A percentile compares a stretch with the other conserved stretches of the same genome.
These are phyloP conservation scores for Neoarthrinium moseri DNA, from an alignment of 2,329 filamentous ascomycete species.

Conservation along the genomic window DNA sequence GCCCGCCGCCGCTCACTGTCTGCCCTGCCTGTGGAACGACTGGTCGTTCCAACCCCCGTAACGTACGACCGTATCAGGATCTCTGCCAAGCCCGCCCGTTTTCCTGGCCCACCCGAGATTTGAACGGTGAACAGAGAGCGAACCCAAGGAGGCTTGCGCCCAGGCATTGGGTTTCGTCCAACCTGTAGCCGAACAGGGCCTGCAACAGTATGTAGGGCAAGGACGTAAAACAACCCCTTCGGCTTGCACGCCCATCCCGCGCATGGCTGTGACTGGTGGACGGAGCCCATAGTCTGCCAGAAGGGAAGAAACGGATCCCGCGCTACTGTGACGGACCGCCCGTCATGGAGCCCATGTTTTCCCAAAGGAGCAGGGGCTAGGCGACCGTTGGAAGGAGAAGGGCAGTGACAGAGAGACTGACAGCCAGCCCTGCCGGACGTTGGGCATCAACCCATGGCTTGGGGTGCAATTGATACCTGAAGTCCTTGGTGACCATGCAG, in stretches of 20 bases:
- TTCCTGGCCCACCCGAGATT: too few relatives aligned
- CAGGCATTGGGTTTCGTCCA: constrained; percentile 7
- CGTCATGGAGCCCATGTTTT: neutral
- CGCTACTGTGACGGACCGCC: constrained; percentile 5
- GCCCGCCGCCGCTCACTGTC: neutral
- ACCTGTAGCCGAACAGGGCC: constrained; percentile 3
- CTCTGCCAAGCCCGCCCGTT: too few relatives aligned
- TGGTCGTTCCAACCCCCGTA: neutral
- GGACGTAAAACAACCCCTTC: constrained; percentile 6
- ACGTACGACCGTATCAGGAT: neutral
- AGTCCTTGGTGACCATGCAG: neutral
- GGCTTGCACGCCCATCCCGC: constrained; percentile 8
- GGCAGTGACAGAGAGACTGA: neutral
- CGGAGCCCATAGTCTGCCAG: neutral
- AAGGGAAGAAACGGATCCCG: constrained; percentile 1
- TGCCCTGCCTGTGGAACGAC: neutral
- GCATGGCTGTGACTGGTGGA: constrained; percentile 8
- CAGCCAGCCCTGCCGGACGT: constrained; percentile 9
- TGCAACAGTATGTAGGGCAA: neutral
- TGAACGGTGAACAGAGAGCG: neutral
- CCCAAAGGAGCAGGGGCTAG: constrained; percentile 3
- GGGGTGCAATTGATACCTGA: constrained; percentile 10
- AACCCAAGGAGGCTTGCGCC: neutral
- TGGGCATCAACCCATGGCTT: constrained; percentile 10
- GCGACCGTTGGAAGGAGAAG: constrained; percentile 1